Percentiles rank a stretch among this genome's conserved stretches.
These are phyloP conservation scores for Lasiodiplodia citricola DNA, from an alignment of 2,329 filamentous ascomycete genomes.

Conservation along the genomic window DNA sequence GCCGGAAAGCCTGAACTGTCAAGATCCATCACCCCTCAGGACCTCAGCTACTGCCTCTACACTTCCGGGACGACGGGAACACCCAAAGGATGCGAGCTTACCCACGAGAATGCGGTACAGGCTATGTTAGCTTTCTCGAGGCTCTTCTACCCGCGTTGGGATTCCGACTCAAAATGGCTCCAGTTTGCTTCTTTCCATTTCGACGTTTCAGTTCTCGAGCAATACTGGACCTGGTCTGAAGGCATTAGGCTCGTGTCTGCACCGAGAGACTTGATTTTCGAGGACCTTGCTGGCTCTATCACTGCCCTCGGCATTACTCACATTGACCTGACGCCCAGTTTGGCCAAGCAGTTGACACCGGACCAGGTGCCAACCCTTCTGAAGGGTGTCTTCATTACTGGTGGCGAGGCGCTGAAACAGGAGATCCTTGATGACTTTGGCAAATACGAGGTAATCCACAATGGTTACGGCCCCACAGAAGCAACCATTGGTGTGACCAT, in stretches of 20 bases:
- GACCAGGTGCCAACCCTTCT: slow-evolving; percentile 80
- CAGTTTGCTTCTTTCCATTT: slow-evolving; percentile 96
- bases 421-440: slow-evolving; percentile 91
- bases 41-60: slow-evolving; percentile 82
- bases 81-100: slow-evolving; percentile 87
- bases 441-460: slow-evolving; percentile 79
- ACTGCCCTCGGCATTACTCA: slow-evolving; percentile 78
- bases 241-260: slow-evolving; percentile 84
- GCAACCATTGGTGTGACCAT: slow-evolving; percentile 93
- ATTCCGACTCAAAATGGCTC: slow-evolving; percentile 75
- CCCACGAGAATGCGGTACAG: slow-evolving; percentile 86
- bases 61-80: slow-evolving; percentile 87
- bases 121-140: slow-evolving; percentile 85
- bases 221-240: slow-evolving; percentile 95
- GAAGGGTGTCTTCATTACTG: slow-evolving; percentile 88
- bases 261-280: slow-evolving; percentile 81
- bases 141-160: slow-evolving; percentile 78
- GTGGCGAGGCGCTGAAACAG: slow-evolving; percentile 85
- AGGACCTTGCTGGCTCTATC: slow-evolving; percentile 78
- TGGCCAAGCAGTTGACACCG: slow-evolving; percentile 79
- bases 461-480: slow-evolving; percentile 89
- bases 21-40: slow-evolving; percentile 48
- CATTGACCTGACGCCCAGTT: slow-evolving; percentile 87
- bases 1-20: slow-evolving; percentile 38
- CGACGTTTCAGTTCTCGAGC: slow-evolving; percentile 89